phyloP scores from a whole-genome alignment of 208 protist species.

The Leishmania aethiopica region DNA sequence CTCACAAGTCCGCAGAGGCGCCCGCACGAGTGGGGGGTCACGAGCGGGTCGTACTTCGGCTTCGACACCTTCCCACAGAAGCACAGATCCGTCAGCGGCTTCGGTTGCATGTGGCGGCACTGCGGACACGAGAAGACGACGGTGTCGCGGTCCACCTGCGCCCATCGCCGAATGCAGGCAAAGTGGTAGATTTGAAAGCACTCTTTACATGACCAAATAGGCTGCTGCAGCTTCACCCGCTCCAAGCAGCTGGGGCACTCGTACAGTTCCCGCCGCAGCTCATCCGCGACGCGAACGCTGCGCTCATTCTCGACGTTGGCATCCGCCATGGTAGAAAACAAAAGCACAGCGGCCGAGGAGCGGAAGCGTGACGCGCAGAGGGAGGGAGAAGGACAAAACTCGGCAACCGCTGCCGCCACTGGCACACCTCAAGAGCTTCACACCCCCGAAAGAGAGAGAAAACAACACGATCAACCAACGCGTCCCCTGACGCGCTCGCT shows the following conservation, averaged over 20 bases:
- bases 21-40: conserved; percentile 83
- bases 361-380: background rate
- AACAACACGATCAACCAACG: background rate
- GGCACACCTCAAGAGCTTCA: too few relatives aligned
- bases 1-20: conserved; percentile 52
- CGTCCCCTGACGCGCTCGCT: background rate
- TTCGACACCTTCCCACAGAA: conserved; percentile 73
- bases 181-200: conserved; percentile 80
- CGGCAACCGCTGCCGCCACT: background rate
- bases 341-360: background rate
- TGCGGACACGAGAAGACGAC: conserved; percentile 41
- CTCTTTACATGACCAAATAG: conserved; percentile 55
- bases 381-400: background rate
- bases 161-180: conserved; percentile 71
- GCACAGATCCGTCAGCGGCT: conserved; percentile 42
- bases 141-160: conserved; percentile 24
- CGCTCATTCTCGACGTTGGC: conserved; percentile 6
- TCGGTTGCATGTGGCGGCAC: conserved; percentile 54
- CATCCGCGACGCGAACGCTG: conserved; percentile 41
- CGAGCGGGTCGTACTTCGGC: conserved; percentile 64
- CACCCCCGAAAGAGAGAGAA: background rate
- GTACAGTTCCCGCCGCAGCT: conserved; percentile 46
- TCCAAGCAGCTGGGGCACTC: conserved; percentile 78
- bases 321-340: background rate
- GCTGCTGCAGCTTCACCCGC: conserved; percentile 47